Conservation (phyloP, 2,329 filamentous ascomycete genomes). For the Colletotrichum sp. region DNA sequence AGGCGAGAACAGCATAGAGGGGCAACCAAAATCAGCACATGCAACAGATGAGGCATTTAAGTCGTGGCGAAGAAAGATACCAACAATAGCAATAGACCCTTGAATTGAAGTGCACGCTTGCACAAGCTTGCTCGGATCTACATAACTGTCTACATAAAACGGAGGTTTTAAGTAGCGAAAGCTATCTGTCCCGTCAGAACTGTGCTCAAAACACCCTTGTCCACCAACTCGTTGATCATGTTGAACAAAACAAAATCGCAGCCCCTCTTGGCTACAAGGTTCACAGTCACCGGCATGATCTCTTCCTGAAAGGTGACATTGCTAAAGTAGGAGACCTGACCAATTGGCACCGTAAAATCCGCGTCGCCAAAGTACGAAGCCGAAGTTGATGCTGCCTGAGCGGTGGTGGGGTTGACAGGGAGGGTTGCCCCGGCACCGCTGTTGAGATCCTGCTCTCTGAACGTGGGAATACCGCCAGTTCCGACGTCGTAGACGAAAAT, state of each 20-base stretch:
- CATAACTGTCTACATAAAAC: not conserved
- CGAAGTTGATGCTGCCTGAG: slow-evolving; percentile 21
- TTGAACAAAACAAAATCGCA: slow-evolving; percentile 47
- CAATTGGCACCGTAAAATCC: slow-evolving; percentile 45
- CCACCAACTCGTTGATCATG: slow-evolving; percentile 42
- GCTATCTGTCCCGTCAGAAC: slow-evolving; percentile 35
- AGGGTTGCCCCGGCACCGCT: slow-evolving; percentile 29
- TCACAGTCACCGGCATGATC: slow-evolving; percentile 45
- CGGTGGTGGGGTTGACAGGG: slow-evolving; percentile 29
- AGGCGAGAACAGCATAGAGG: slow-evolving; percentile 20
- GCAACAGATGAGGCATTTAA: not conserved
- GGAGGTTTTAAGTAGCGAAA: fast-evolving
- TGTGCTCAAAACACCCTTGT: slow-evolving; percentile 37
- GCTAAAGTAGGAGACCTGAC: slow-evolving; percentile 42
- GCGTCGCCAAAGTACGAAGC: slow-evolving; percentile 32
- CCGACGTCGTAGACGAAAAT: slow-evolving; percentile 46
- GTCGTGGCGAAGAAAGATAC: not conserved
- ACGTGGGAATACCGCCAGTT: slow-evolving; percentile 42
- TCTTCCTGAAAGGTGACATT: slow-evolving; percentile 42
- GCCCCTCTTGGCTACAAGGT: slow-evolving; percentile 43
- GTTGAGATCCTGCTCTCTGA: slow-evolving; percentile 36
- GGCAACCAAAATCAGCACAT: not conserved
- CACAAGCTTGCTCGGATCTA: not conserved
- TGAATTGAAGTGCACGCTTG: not conserved
- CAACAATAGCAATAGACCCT: not conserved